Evolutionary conservation across 116 monocot species (phyloP), one percentile per base, ranked within the genome.

Genomic region (Iris pallida): DNA sequence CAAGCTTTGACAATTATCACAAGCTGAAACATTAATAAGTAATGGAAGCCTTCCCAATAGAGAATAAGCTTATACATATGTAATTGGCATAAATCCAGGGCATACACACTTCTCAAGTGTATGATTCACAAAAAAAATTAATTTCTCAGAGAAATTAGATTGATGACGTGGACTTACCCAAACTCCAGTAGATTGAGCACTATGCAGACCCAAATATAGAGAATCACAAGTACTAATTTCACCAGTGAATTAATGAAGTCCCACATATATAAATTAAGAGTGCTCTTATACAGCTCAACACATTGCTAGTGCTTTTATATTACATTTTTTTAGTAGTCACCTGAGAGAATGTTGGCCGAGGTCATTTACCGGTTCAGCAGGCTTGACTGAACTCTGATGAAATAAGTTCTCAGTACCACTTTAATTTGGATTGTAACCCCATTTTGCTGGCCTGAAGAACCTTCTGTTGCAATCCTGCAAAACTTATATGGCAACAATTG

Each of bases 401-500:
- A 30, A 51, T 58, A 53, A 62, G 45, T 66, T 75, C 2, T 75
- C 81, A 56, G 77, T 57, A 8, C 14, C 46, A 53, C 5, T 71
- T 74, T 73, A 62, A 73, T 73, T 49, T 85, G 85, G 20, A 40
- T 66, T 75, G 65, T 5, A 52, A 44, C 55, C 40, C 76, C 80
- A 71, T 80, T 74, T 65, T 85, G 85, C 53, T 81, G 81, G 61
- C 16, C 68, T 55, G 80, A 51, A 69, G 68, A 43, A 63, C 60
- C 53, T 52, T 85, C 85, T 71, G 77, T 65, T 45, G 78, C 68
- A 54, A 80, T 42, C 60, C 85, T 85, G 81, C 64, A 73, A 75
- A 68, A 9, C 42, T 54, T 14, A 45, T 18, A 66, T 20, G 53
- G 40, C 46, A 40, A 45, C 66, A 7, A 2, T 19, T 12, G 47